Evolutionary conservation across 495 filamentous ascomycete species (phyloP).

Genomic region (Trichoderma virens): DNA sequence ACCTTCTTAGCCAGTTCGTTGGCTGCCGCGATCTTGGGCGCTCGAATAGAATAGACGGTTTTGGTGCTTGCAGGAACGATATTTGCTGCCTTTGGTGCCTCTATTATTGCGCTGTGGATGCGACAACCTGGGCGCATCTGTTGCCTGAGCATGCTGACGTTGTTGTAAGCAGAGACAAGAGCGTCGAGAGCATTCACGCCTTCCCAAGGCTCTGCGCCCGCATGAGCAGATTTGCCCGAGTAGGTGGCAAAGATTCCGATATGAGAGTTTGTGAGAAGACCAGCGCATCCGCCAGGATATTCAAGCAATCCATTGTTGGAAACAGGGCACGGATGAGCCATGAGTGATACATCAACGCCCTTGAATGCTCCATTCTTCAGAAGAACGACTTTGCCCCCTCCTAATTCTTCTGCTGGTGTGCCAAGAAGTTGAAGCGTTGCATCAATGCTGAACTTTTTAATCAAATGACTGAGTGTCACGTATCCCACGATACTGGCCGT

Average conservation of each 20-base stretch:
- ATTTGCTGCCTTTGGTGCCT: constrained; percentile 53
- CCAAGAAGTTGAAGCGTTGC: constrained; percentile 58
- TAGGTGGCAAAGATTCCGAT: constrained; percentile 40
- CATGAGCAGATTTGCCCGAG: constrained; percentile 44
- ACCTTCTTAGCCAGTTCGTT: constrained; percentile 43
- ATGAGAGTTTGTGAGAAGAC: constrained; percentile 30
- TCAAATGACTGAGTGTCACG: constrained; percentile 44
- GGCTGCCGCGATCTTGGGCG: constrained; percentile 37
- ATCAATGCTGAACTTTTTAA: constrained; percentile 37
- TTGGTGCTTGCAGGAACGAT: constrained; percentile 52
- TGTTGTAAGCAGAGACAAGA: constrained; percentile 53
- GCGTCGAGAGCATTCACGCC: constrained; percentile 60
- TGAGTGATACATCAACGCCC: constrained; percentile 55
- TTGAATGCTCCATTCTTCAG: constrained; percentile 56
- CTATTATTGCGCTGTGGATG: constrained; percentile 50
- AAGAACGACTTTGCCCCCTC: constrained; percentile 58
- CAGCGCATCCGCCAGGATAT: constrained; percentile 38
- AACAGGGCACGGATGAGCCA: constrained; percentile 48
- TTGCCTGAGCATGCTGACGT: constrained; percentile 52
- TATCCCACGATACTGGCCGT: constrained; percentile 53
- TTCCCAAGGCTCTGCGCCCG: constrained; percentile 56
- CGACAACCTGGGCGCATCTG: constrained; percentile 55
- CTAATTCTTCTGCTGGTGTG: constrained; percentile 64
- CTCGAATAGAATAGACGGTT: constrained; percentile 44
- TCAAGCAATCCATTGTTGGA: constrained; percentile 35